Evolutionary conservation across 768 basidiomycete genomes (phyloP).

Genomic region (Leccinum subtestaceum): DNA sequence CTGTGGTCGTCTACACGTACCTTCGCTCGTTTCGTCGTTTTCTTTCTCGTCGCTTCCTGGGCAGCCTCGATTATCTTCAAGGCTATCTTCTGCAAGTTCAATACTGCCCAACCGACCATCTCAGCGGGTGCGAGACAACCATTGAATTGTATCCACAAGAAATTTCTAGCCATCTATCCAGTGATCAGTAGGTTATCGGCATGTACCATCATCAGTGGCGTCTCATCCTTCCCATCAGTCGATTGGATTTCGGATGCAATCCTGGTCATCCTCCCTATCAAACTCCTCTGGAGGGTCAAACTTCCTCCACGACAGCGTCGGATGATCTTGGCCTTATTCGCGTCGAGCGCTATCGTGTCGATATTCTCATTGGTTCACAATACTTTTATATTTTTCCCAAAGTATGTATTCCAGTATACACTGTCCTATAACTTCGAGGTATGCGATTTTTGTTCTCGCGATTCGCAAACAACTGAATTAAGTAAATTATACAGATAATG

Average conservation of each 20-base stretch:
- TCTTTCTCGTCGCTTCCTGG: background rate
- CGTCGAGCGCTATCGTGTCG: conserved; percentile 9
- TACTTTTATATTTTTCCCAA: background rate
- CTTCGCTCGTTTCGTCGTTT: background rate
- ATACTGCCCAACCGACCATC: background rate
- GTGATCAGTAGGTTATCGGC: background rate
- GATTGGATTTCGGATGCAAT: background rate
- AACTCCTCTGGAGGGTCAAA: no score
- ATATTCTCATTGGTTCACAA: background rate
- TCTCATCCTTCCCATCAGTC: background rate
- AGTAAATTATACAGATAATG: background rate
- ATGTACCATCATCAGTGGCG: no score
- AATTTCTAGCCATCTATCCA: background rate
- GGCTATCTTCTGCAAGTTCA: background rate
- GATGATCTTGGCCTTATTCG: conserved; percentile 18
- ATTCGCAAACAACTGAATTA: background rate
- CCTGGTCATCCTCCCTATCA: no score
- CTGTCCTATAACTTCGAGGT: background rate
- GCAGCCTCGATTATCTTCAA: background rate
- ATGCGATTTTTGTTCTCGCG: background rate
- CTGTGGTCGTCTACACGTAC: background rate
- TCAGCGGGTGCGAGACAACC: background rate
- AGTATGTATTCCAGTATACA: background rate
- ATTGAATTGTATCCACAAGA: background rate
- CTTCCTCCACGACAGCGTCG: conserved; percentile 5